Conservation (phyloP, 139 green algal genomes). For the Chlamydomonas urium region DNA sequence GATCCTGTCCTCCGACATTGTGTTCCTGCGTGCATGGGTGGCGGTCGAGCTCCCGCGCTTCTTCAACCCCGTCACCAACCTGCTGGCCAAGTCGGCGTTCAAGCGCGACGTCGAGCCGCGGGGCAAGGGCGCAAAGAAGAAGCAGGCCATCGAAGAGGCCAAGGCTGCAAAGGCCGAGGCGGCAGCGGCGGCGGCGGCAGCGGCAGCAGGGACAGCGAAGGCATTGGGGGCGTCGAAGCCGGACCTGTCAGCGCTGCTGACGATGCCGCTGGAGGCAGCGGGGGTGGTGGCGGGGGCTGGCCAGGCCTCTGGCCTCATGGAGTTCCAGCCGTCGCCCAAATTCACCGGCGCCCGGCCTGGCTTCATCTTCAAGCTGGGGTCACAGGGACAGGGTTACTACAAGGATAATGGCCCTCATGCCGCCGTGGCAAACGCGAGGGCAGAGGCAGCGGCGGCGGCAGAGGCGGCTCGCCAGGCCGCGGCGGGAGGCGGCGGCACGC, state of each 20-base stretch:
- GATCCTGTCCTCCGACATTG: constrained; percentile 84
- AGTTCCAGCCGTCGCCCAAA: constrained; percentile 39
- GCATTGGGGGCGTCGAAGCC: too few relatives aligned
- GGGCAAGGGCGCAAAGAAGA: constrained; percentile 15
- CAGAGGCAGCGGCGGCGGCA: background rate
- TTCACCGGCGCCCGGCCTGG: constrained; percentile 60
- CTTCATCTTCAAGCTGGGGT: constrained; percentile 67
- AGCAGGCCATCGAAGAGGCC: background rate
- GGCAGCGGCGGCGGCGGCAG: background rate
- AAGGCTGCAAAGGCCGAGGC: background rate
- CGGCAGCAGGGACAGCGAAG: too few relatives aligned
- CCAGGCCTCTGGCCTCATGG: background rate
- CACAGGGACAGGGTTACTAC: constrained; percentile 80
- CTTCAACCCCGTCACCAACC: constrained; percentile 90
- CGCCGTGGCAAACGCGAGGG: constrained; percentile 2
- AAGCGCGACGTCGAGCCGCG: background rate
- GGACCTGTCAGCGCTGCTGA: background rate
- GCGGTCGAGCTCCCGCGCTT: constrained; percentile 85
- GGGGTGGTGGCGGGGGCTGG: background rate
- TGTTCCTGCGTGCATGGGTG: constrained; percentile 93
- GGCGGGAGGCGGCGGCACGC: background rate
- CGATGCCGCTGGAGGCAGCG: background rate
- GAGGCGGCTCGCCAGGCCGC: background rate
- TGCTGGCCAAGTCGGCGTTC: constrained; percentile 57
- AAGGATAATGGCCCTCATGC: constrained; percentile 37